Evolutionary conservation across 176 grass and related monocot genomes (phyloP).

Genomic region (Puccinellia tenuiflora): DNA sequence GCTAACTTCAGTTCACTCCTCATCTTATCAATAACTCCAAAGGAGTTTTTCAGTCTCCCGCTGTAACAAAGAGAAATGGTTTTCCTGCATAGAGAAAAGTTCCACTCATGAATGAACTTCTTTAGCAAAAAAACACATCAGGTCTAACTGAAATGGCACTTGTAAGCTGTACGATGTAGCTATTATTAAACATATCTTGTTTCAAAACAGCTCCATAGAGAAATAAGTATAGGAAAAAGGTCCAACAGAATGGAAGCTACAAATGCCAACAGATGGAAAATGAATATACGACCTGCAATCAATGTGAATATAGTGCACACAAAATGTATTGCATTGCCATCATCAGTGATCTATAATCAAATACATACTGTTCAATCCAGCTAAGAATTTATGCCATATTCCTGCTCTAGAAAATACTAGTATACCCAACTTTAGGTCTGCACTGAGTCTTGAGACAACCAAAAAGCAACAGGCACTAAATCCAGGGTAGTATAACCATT

Average conservation of each 20-base stretch:
- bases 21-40: constrained; percentile 89
- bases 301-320: background rate
- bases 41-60: constrained; percentile 90
- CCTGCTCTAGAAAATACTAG: background rate
- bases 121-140: background rate
- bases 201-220: background rate
- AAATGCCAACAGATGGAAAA: background rate
- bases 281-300: background rate
- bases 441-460: background rate
- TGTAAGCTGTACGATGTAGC: background rate
- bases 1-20: constrained; percentile 85
- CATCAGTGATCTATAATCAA: background rate
- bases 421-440: background rate
- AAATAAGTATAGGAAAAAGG: background rate
- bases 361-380: background rate
- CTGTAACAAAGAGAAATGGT: constrained; percentile 87
- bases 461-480: background rate
- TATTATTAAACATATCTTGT: background rate
- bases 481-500: background rate
- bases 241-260: background rate
- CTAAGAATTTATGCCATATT: background rate
- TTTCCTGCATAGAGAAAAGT: constrained; percentile 56
- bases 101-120: background rate
- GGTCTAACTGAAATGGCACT: background rate
- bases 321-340: background rate